Percentiles rank a stretch among this genome's conserved stretches.
phyloP scores from a whole-genome alignment of 176 grass and related monocot genomes.

The Cymbopogon citratus region DNA sequence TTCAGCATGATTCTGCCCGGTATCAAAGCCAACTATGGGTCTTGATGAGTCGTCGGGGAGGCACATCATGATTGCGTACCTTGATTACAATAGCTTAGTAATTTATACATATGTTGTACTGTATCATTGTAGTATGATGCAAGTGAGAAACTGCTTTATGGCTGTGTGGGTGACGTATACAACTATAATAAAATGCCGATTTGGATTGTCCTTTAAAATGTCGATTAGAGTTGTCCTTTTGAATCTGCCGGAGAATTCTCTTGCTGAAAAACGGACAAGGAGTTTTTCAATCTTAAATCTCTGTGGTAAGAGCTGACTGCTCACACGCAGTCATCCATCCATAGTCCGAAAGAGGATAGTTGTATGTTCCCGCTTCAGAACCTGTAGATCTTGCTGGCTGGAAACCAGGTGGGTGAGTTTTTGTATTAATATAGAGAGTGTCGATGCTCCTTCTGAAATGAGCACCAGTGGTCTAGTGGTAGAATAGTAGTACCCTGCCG shows the following conservation, averaged over 20 bases:
- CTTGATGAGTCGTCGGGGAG: not conserved
- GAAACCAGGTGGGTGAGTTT: too few relatives aligned
- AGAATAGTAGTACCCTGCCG: too few relatives aligned
- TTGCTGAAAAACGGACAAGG: not conserved
- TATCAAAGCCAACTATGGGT: not conserved
- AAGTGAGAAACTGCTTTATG: not conserved
- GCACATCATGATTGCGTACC: not conserved
- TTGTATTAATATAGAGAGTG: too few relatives aligned
- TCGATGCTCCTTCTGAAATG: too few relatives aligned
- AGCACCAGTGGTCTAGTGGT: too few relatives aligned
- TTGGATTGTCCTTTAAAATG: not conserved
- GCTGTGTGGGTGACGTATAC: not conserved
- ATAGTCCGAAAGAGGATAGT: too few relatives aligned
- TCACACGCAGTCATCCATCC: too few relatives aligned
- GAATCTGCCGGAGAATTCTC: not conserved
- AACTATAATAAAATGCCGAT: not conserved
- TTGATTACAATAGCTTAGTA: constrained; percentile 6
- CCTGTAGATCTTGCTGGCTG: too few relatives aligned
- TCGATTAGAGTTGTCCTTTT: not conserved
- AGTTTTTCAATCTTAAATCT: not conserved
- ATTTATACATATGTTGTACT: not conserved
- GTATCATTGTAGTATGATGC: not conserved
- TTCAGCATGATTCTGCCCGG: not conserved
- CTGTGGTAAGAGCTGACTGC: not conserved
- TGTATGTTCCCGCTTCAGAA: too few relatives aligned